Base-by-base conservation (phyloP, 176 grass and related monocot genomes). In the Aegilops longissima region DNA sequence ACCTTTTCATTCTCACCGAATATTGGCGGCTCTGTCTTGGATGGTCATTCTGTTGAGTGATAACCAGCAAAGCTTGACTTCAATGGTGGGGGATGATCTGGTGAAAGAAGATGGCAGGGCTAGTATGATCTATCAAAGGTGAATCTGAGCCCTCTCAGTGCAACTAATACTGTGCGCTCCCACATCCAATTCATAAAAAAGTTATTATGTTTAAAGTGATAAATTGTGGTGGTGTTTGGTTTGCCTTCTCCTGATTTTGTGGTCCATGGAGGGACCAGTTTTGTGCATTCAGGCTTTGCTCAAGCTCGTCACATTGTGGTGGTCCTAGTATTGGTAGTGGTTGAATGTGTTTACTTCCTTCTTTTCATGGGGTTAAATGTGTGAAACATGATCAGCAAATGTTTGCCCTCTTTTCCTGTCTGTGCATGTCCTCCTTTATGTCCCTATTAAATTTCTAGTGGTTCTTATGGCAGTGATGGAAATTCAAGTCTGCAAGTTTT, bases 101-200 rank as follows among this genome's bases (percentile, higher is more conserved):
- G 36, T 70, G 64, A 23, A 71, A 49, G 29, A 73, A 23, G 39
- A 78, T 25, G 42, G 11, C 2, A 6, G 8, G 61, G 73, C 9
- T 78, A 54, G 23, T 61, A 44, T 82, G 81, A 81, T 70, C 3
- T 35, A 86, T 38, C 20, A 82, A 90, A 90, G 83, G 77, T 36
- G 73, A 84, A 84, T 40, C 74, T 80, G 74, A 84, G 75, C 87
- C 66, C 29, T 20, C 35, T 73, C 33, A 16, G 12, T 72, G 44
- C 66, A 52, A 52, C 49, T 52, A 17, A 52, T 17, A 52, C 14
- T 52, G 5, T 52, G 49, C 49, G 12, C 44, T 45, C 44, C 12
- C 12, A 47, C 12, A 47, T 47, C 44, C 44, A 47, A 47, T 47
- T 47, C 12, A 47, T 16, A 52, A 52, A 52, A 4, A 52, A 52